Conservation (phyloP, 2,329 filamentous ascomycete species). For the Diaporthe sp. region DNA sequence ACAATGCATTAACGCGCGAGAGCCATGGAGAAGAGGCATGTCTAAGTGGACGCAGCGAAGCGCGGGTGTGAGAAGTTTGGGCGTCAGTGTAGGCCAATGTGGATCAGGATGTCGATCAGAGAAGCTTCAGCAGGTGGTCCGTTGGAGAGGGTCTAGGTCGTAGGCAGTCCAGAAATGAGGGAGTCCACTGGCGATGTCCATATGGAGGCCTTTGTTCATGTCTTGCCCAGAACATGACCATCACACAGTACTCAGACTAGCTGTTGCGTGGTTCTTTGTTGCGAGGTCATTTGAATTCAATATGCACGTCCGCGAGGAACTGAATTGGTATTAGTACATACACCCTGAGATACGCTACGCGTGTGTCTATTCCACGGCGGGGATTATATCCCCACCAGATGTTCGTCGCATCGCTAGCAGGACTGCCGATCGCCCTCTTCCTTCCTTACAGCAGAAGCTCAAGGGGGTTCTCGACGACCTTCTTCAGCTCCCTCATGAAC, state of each 20-base stretch:
- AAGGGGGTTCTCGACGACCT: slow-evolving; percentile 96
- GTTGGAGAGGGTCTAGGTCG: not conserved
- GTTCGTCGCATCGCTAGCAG: slow-evolving; percentile 47
- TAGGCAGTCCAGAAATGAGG: not conserved
- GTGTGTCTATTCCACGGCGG: slow-evolving; percentile 23
- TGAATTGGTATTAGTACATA: slow-evolving; percentile 42
- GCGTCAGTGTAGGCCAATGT: not conserved
- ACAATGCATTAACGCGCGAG: not conserved
- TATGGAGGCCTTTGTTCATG: not conserved
- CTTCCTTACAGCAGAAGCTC: slow-evolving; percentile 85
- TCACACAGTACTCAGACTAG: not conserved
- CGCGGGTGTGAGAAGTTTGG: not conserved
- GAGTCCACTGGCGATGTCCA: not conserved
- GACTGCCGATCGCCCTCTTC: slow-evolving; percentile 57
- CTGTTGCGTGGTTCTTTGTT: not conserved
- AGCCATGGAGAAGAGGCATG: not conserved
- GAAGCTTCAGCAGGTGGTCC: not conserved
- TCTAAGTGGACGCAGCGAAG: not conserved
- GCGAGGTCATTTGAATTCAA: not conserved
- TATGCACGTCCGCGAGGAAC: slow-evolving; percentile 27
- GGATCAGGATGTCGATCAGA: not conserved
- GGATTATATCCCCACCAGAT: slow-evolving; percentile 51
- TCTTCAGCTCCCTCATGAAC: slow-evolving; percentile 98
- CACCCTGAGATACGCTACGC: slow-evolving; percentile 35
- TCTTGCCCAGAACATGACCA: not conserved